Evolutionary conservation across 2,329 filamentous ascomycete species (phyloP), one percentile per base, ranked within the genome.

Genomic region (Trichoderma guizhouense): DNA sequence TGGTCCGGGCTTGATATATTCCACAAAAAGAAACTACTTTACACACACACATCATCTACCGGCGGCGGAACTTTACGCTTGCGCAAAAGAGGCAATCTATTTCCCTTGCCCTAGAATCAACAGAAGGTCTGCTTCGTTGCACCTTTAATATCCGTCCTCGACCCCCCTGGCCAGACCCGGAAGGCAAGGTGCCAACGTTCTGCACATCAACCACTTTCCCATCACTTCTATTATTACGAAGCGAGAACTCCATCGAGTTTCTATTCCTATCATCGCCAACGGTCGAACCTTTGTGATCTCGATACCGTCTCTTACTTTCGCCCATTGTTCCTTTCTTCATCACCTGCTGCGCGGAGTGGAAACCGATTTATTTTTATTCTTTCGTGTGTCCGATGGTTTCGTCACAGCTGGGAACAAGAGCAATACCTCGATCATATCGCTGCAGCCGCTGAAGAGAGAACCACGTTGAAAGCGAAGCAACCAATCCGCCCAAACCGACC

Each of bases 301-400:
- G 68, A 71, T 47, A 28, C 14, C 6, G 24, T 60, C 30, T 30
- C 21, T 4, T 28, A 21, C n/a, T 26, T 55, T 62, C 30, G 14
- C 14, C 60, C 62, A 51, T 64, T 70, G 47, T 53, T 30, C 18
- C 55, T 11, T 72, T 57, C 39, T 47, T 34, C 65, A 63, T 57
- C 57, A 60, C 65, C 63, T 53, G 57, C 71, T 57, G 64, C 57
- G 36, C 51, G 26, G 57, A 72, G 64, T 64, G 24, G 7, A 62
- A 69, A 53, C 47, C 47, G 21, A 34, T n/a, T 14, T 34, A 32
- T 60, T 28, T 32, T 60, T 32, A n/a, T 30, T 34, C 51, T 24
- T 51, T 68, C 26, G 51, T 53, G 43, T 58, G 63, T 75, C 78
- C 78, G 75, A 81, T 81, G 79, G 79, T 81, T 73, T 80, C 79